These are phyloP conservation scores for Botrytis porri DNA, from an alignment of 2,329 filamentous ascomycete species.

Conservation along the genomic window DNA sequence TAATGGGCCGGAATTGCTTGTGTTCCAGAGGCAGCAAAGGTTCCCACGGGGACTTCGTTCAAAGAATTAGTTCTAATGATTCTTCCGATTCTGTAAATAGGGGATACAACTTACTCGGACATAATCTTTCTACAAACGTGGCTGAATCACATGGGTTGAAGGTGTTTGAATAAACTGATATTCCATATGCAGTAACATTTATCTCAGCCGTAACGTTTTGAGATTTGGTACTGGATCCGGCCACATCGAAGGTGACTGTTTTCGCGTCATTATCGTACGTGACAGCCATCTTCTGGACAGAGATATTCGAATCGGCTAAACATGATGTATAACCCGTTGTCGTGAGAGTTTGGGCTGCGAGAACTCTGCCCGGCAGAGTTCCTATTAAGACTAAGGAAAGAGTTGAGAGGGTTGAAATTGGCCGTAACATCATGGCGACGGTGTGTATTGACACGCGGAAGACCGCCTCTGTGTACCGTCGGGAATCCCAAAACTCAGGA, in stretches of 20 bases:
- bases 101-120: conserved; percentile 58
- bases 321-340: conserved; percentile 81
- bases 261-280: conserved; percentile 73
- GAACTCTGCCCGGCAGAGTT: conserved; percentile 42
- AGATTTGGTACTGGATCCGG: conserved; percentile 66
- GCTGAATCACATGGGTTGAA: conserved; percentile 77
- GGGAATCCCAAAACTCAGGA: neutral
- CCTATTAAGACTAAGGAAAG: conserved; percentile 35
- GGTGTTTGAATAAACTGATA: conserved; percentile 69
- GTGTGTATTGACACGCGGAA: conserved; percentile 18
- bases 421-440: conserved; percentile 35
- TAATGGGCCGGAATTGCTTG: conserved; percentile 71
- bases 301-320: conserved; percentile 55
- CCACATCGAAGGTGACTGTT: conserved; percentile 75
- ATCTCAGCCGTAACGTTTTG: conserved; percentile 75
- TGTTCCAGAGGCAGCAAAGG: conserved; percentile 68
- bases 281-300: conserved; percentile 72
- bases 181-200: conserved; percentile 60
- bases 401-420: conserved; percentile 30
- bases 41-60: conserved; percentile 64
- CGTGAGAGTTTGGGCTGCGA: conserved; percentile 69
- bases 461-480: conserved; percentile 12
- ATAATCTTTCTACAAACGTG: conserved; percentile 71
- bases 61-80: conserved; percentile 23
- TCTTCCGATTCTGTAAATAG: neutral